Evolutionary conservation across 441 rosid genomes (phyloP), one percentile per base, ranked within the genome.

Genomic region (Jatropha multifida): DNA sequence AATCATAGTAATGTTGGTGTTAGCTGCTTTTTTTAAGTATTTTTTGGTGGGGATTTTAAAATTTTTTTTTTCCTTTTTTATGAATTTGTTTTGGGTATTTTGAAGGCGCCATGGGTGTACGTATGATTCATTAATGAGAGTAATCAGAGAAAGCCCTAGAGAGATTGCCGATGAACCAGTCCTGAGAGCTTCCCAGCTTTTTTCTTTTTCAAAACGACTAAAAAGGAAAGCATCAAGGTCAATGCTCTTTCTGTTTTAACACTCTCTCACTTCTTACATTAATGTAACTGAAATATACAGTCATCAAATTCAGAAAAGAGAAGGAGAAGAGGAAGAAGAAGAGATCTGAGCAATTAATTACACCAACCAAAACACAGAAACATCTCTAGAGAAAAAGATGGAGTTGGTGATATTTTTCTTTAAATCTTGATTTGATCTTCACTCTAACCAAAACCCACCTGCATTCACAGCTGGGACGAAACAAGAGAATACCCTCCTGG

Each of bases 141-240:
- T 80, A 54, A 78, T 76, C 82, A 85, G 81, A 86, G 78, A 78
- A 84, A 83, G 77, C 78, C 82, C 86, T 68, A 79, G 86, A 78
- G 83, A 81, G 79, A 77, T 32, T 69, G 74, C 69, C 80, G 44
- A 77, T 38, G 69, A 64, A 63, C 38, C 79, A 72, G 13, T n/a
- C 68, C 81, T 56, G 84, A 72, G 73, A 74, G 72, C 65, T 74
- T 18, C 67, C 67, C 82, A 85, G 81, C 78, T 49, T 77, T 78
- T 73, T 77, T 80, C 52, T 56, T 58, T 75, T 66, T 23, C 32
- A 58, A 69, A 69, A 69, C 40, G 74, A 69, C 76, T 55, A 74
- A 80, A 69, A 72, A 59, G 62, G 78, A 55, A 76, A 80, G 77
- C 51, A 70, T 38, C 64, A 13, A 69, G 69, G 74, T 67, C 60